Percentiles rank a stretch among this genome's conserved stretches.
Evolutionary conservation across 2,329 filamentous ascomycete genomes (phyloP).

Genomic region (Thermomyces lanuginosus): DNA sequence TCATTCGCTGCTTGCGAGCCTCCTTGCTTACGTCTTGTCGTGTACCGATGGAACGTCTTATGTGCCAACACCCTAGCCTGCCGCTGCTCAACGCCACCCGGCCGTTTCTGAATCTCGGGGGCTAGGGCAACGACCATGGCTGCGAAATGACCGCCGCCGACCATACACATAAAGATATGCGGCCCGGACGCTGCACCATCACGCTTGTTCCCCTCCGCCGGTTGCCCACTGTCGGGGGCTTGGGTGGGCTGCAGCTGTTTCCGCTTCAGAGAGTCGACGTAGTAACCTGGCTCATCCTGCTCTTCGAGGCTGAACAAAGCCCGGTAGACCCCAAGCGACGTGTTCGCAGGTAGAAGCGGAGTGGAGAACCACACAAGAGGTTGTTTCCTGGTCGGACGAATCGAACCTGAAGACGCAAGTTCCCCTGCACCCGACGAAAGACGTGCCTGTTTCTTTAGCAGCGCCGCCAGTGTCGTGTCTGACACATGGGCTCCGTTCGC

Average conservation of each 20-base stretch:
- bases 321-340: constrained; percentile 71
- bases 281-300: constrained; percentile 44
- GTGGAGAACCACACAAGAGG: constrained; percentile 79
- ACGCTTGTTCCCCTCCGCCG: constrained; percentile 16
- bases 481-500: constrained; percentile 31
- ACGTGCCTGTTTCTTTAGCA: constrained; percentile 23
- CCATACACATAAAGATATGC: constrained; percentile 95
- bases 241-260: constrained; percentile 59
- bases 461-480: constrained; percentile 46
- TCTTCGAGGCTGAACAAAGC: constrained; percentile 62
- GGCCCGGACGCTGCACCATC: constrained; percentile 39
- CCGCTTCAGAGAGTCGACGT: constrained; percentile 52
- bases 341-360: constrained; percentile 55
- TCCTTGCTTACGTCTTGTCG: constrained; percentile 88
- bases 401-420: too few species aligned
- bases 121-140: constrained; percentile 86
- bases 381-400: too few species aligned
- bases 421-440: constrained; percentile 36
- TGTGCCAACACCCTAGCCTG: constrained; percentile 81
- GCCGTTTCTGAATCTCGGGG: constrained; percentile 57
- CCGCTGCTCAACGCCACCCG: constrained; percentile 56
- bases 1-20: constrained; percentile 90
- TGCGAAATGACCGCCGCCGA: constrained; percentile 92
- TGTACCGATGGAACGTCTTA: constrained; percentile 97
- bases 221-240: constrained; percentile 18